phyloP scores from a whole-genome alignment of 441 rosid species.

The Jatropha multifida region DNA sequence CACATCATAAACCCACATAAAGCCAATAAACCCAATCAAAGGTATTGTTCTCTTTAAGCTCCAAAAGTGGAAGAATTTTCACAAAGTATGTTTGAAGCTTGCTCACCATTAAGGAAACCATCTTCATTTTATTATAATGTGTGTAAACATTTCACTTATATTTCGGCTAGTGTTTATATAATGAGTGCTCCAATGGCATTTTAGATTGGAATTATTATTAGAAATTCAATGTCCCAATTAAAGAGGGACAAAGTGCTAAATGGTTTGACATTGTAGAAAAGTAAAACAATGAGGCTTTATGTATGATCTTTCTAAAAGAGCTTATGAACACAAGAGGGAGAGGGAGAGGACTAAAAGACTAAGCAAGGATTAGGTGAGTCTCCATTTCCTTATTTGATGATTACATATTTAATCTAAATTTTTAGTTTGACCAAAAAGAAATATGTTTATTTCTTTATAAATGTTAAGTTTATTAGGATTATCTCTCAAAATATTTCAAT shows the following conservation, averaged over 20 bases:
- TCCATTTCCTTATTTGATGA: background rate
- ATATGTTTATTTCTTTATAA: too few species aligned
- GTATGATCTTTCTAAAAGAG: background rate
- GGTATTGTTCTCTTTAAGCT: constrained; percentile 9
- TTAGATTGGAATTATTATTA: background rate
- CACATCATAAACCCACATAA: constrained; percentile 32
- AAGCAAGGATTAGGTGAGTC: constrained; percentile 22
- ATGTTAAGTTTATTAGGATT: too few species aligned
- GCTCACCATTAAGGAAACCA: constrained; percentile 42
- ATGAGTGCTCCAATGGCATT: constrained; percentile 2
- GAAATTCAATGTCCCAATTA: background rate
- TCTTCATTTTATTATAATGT: constrained; percentile 16
- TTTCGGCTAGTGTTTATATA: constrained; percentile 1
- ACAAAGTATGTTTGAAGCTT: constrained; percentile 21
- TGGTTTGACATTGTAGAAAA: constrained; percentile 7
- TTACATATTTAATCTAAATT: background rate
- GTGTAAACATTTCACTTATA: constrained; percentile 6
- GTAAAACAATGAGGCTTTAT: constrained; percentile 10
- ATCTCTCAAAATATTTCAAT: too few species aligned
- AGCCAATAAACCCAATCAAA: constrained; percentile 9
- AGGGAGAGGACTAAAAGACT: background rate
- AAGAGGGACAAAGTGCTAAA: background rate
- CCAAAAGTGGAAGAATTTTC: constrained; percentile 21
- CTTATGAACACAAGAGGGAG: background rate
- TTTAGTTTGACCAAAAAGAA: background rate